Base-by-base conservation (phyloP, 306 rosid genomes). In the Vigna angularis region DNA sequence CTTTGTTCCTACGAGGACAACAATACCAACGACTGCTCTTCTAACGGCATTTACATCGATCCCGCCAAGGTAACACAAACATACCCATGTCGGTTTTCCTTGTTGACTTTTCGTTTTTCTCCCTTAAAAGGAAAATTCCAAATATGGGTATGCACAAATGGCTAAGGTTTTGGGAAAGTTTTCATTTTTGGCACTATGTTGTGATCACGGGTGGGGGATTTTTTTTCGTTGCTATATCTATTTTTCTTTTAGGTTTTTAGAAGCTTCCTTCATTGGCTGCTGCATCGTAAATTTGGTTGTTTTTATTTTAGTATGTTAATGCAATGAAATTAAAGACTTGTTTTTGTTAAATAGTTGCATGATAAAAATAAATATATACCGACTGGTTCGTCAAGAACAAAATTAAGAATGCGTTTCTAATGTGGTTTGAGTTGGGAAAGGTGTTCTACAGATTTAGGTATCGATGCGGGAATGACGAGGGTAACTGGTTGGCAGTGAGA, bases 1-100 rank as follows among this genome's bases (percentile, higher is more conserved):
- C 95, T 91, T 38, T 86, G 86, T 74, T 77, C 98, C 0, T 87
- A 85, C 66, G 92, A 93, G 18, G 36, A 66, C 5, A 96, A 90
- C 82, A 85, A 65, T 45, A 72, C 17, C 48, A 81, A 82, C 74
- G 89, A 85, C 61, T 91, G 83, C 78, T 53, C 90, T 49, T 71
- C 91, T 15, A 90, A 90, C 68, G 93, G 87, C 9, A 83, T 17
- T 74, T 89, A 81, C 78, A 47, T 49, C 69, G 96, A 93, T 17
- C 85, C 93, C n/a, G 51, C 75, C 70, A 87, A 90, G 97, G 97
- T 93, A 85, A 51, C 45, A 15, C 16, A 34, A 12, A 16, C 20
- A 38, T 58, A 56, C 58, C 78, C 75, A 44, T 52, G 18, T 0
- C 4, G n/a, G 7, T 13, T 77, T 13, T 38, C 14, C 50, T 66